Base-by-base conservation (phyloP, 345 rosid species). In the Cochlearia excelsa region DNA sequence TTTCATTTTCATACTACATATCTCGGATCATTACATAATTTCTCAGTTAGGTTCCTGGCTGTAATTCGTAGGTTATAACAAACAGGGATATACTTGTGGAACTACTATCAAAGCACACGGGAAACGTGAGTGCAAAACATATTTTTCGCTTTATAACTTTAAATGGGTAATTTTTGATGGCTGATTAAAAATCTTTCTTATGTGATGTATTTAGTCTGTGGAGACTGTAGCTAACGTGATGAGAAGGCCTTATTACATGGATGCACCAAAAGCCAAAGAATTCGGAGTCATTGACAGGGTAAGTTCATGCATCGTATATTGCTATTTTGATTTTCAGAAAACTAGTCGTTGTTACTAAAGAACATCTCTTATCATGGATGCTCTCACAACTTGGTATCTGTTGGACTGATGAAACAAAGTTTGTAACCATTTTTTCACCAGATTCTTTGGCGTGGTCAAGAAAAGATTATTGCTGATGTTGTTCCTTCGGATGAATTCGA, bases 281-380 rank as follows among this genome's bases (percentile, higher is more conserved):
- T 92, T 86, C 68, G 98, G 98, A 30, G 93, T 88, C 69, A 74
- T 88, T 66, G 98, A 88, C 75, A 80, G 69, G 79, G 96, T 92
- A 63, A 67, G 77, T 59, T 29, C 23, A 0, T 7, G 54, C 16
- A 48, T 44, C 35, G 23, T 16, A 16, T 16, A 16, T 16, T 37
- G 40, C 5, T 37, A 16, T 37, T 8, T 37, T 37, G 40, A 7
- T 35, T 16, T 16, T 16, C 3, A 33, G 63, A 45, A 30, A 47
- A 10, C 28, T 27, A 7, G 29, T 53, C 23, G 2, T 8, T 63
- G 52, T 26, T 30, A 39, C 43, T 43, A 2, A 26, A 33, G 26
- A 9, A 30, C 23, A 5, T 23, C n/a, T 33, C 6, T 26, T 1
- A 16, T n/a, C 7, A 33, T 10, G 37, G 7, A 35, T 54, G 31